Evolutionary conservation across 1,284 basidiomycete species (phyloP), one percentile per base, ranked within the genome.

Genomic region (Tremellales sp.): DNA sequence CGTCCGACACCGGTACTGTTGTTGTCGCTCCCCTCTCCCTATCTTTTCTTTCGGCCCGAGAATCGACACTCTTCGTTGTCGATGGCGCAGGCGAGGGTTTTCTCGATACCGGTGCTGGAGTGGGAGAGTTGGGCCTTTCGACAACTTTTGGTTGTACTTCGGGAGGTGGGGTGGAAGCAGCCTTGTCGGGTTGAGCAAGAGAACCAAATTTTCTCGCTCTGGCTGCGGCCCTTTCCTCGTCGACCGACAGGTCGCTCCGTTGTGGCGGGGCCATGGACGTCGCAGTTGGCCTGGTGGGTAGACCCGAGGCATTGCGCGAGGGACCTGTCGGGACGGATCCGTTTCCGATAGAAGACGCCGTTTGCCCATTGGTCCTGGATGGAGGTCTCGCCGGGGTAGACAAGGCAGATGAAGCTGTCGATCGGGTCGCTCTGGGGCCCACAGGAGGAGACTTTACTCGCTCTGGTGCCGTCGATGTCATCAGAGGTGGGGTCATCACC

Each of bases 131-230:
- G 24, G 40, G 28, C 16, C 40, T 25, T 44, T 38, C 35, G 25
- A 34, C 32, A 19, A 34, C 25, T 34, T 37, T 26, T 13, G n/a
- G 10, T 4, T 37, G 33, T 37, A 35, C 29, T n/a, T 7, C 25
- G 21, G 57, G 40, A 43, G 40, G 40, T 14, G 49, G 43, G 19
- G 42, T 36, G 5, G 22, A 31, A 16, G 57, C 50, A 2, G 44
- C 39, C n/a, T n/a, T n/a, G n/a, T n/a, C n/a, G 19, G 58, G 49
- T 38, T 53, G 47, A 1, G 54, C 45, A 21, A 66, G 38, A 0
- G 49, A 53, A 9, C 65, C 64, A 43, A 68, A 66, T 40, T 61
- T 59, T 28, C 54, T 53, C 1, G 66, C 66, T 16, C 67, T 50
- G 4, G 65, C 62, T 5, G 61, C 60, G 1, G 58, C 60, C 6